Conservation (phyloP, 352 stramenopile species). For the Plasmopara muralis region DNA sequence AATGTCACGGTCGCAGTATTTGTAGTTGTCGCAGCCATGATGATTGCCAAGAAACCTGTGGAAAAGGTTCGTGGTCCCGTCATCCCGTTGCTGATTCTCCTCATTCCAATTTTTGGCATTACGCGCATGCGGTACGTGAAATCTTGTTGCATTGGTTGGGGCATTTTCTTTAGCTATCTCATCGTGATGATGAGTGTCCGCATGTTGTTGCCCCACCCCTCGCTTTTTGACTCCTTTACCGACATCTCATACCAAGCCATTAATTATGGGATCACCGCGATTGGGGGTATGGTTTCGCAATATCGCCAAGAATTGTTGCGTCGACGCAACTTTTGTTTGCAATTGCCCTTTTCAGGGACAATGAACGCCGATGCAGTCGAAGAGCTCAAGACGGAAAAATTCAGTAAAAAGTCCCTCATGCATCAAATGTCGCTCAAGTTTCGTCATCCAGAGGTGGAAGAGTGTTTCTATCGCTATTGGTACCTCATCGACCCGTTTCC, state of each 20-base stretch:
- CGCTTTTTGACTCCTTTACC: constrained; percentile 55
- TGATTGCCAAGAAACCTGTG: constrained; percentile 78
- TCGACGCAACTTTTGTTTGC: constrained; percentile 69
- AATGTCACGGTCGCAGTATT: constrained; percentile 59
- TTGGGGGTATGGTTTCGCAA: constrained; percentile 79
- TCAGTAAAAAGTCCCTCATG: constrained; percentile 63
- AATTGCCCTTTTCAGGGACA: constrained; percentile 65
- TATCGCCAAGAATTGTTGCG: constrained; percentile 74
- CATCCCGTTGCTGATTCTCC: constrained; percentile 67
- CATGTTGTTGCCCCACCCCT: constrained; percentile 25
- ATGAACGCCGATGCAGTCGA: constrained; percentile 53
- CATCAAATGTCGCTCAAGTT: constrained; percentile 64
- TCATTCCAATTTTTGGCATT: constrained; percentile 84
- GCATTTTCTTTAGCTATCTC: constrained; percentile 65
- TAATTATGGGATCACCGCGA: constrained; percentile 76
- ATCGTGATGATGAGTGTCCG: constrained; percentile 50
- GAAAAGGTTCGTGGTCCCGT: constrained; percentile 59
- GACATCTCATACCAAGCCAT: constrained; percentile 78
- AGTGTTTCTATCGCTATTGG: constrained; percentile 79
- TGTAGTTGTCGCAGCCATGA: constrained; percentile 42
- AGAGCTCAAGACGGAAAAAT: constrained; percentile 66
- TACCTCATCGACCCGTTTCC: constrained; percentile 83
- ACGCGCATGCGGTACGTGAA: constrained; percentile 75
- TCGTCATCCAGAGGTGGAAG: constrained; percentile 61
- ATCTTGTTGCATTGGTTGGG: constrained; percentile 61